A percentile compares a stretch with the other conserved stretches of the same genome.
Conservation (phyloP, 2,329 filamentous ascomycete genomes). For the Coniochaeta prunicola region DNA sequence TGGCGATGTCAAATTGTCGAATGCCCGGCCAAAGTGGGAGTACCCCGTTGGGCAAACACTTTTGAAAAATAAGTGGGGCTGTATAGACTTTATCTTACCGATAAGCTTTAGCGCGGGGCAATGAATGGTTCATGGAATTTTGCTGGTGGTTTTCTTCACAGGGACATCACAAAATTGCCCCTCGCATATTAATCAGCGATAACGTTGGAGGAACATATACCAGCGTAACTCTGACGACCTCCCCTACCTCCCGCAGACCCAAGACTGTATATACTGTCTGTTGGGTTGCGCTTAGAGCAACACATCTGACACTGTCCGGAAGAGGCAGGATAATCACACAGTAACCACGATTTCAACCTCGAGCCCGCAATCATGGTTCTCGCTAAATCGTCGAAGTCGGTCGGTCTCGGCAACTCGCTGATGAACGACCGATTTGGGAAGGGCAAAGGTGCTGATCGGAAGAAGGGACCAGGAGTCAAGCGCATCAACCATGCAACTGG, state of each 20-base stretch:
- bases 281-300: neutral
- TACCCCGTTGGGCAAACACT: neutral
- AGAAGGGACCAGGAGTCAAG: constrained; percentile 52
- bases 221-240: neutral
- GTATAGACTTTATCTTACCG: constrained; percentile 11
- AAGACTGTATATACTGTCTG: neutral
- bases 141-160: constrained; percentile 4
- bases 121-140: constrained; percentile 14
- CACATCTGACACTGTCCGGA: neutral
- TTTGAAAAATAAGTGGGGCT: constrained; percentile 1
- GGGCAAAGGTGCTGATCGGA: constrained; percentile 77
- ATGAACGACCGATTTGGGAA: constrained; percentile 99
- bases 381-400: constrained; percentile 90
- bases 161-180: constrained; percentile 35
- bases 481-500: constrained; percentile 74
- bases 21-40: neutral
- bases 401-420: constrained; percentile 91
- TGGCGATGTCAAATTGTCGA: neutral
- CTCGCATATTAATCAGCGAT: constrained; percentile 11
- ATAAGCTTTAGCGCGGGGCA: constrained; percentile 2
- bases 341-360: too few relatives aligned
- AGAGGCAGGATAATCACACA: neutral
- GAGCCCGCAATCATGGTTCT: constrained; percentile 40
- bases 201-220: neutral
- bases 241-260: neutral